These are phyloP conservation scores for Pseudoperonospora humuli DNA, from an alignment of 352 stramenopile species.

Conservation along the genomic window DNA sequence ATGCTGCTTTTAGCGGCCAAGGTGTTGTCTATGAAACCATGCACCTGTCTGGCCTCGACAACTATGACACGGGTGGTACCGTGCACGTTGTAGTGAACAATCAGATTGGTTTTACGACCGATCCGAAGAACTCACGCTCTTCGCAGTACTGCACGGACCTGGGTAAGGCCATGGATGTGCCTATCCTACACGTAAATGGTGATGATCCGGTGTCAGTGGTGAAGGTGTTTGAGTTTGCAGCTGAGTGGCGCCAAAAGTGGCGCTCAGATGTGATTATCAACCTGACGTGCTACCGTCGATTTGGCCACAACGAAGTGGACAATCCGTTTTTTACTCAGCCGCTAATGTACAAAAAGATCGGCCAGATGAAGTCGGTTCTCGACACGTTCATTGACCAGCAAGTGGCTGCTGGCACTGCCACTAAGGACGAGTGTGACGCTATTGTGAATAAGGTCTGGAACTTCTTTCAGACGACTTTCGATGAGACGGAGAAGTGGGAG, in stretches of 20 bases:
- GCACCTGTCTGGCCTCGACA: slow-evolving; percentile 88
- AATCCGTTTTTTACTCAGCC: slow-evolving; percentile 98
- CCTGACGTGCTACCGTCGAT: slow-evolving; percentile 95
- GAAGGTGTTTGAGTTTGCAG: slow-evolving; percentile 86
- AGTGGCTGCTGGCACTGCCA: slow-evolving; percentile 31
- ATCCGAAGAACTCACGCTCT: slow-evolving; percentile 90
- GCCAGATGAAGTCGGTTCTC: slow-evolving; percentile 87
- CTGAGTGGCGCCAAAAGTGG: slow-evolving; percentile 71
- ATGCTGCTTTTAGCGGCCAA: slow-evolving; percentile 95
- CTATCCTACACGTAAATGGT: slow-evolving; percentile 90
- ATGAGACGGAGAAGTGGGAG: slow-evolving; percentile 90
- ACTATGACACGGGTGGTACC: slow-evolving; percentile 94
- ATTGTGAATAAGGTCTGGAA: slow-evolving; percentile 83
- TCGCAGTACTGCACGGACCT: slow-evolving; percentile 95
- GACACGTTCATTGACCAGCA: slow-evolving; percentile 83
- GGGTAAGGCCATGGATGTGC: slow-evolving; percentile 94
- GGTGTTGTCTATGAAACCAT: slow-evolving; percentile 97
- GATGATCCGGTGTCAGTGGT: slow-evolving; percentile 91
- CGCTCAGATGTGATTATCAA: slow-evolving; percentile 95
- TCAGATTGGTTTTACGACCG: slow-evolving; percentile 95
- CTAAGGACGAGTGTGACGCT: slow-evolving; percentile 84
- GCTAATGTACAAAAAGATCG: slow-evolving; percentile 95
- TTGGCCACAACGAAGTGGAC: slow-evolving; percentile 98
- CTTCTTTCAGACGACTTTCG: slow-evolving; percentile 89
- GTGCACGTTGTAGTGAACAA: slow-evolving; percentile 99